phyloP scores from a whole-genome alignment of 2,329 filamentous ascomycete genomes.

The Aspergillus sp. region DNA sequence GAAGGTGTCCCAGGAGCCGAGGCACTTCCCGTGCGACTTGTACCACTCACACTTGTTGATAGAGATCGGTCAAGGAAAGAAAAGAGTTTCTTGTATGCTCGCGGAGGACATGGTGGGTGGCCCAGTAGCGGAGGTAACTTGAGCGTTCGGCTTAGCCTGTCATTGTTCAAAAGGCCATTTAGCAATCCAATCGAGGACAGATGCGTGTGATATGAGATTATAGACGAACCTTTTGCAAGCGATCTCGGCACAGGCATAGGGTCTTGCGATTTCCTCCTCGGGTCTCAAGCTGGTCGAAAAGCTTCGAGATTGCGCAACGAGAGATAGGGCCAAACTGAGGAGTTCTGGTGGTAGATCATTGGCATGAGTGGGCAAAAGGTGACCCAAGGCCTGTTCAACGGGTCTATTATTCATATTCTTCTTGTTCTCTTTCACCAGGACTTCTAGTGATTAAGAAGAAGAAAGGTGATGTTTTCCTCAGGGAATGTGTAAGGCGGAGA shows the following conservation, averaged over 20 bases:
- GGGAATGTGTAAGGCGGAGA: no score
- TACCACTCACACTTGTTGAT: constrained; percentile 23
- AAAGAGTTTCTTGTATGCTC: constrained; percentile 80
- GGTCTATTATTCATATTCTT: constrained; percentile 63
- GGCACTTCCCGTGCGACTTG: constrained; percentile 31
- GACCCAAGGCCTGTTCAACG: constrained; percentile 68
- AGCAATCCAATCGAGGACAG: not conserved
- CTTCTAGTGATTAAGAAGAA: no score
- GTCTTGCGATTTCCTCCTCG: constrained; percentile 81
- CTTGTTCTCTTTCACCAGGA: not conserved
- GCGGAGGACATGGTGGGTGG: constrained; percentile 71
- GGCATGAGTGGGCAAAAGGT: constrained; percentile 68
- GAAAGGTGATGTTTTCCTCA: no score
- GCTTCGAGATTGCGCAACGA: constrained; percentile 75
- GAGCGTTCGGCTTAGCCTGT: constrained; percentile 68
- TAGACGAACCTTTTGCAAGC: constrained; percentile 71
- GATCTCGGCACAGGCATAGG: constrained; percentile 80
- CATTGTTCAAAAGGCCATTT: not conserved
- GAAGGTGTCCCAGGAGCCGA: constrained; percentile 28
- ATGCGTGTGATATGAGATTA: no score
- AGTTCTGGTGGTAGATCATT: constrained; percentile 64
- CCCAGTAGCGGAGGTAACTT: constrained; percentile 73
- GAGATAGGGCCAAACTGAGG: constrained; percentile 63
- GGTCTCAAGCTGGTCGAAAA: constrained; percentile 72
- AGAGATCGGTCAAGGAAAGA: constrained; percentile 72